Evolutionary conservation across 176 grass and related monocot genomes (phyloP).

Genomic region (Paspalum notatum): DNA sequence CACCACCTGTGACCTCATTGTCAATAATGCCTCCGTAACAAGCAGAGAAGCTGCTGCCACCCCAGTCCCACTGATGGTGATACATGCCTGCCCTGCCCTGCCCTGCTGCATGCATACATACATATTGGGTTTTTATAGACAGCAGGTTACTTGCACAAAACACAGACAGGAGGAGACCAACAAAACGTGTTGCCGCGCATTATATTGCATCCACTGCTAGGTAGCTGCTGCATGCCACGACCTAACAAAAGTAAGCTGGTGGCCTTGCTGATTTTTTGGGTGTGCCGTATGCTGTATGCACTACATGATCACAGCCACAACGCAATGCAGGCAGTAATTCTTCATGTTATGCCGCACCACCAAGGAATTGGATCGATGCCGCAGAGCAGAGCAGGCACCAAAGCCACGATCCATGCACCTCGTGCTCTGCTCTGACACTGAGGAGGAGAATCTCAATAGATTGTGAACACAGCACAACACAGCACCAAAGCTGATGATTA

Average conservation of each 20-base stretch:
- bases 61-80: neutral
- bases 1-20: neutral
- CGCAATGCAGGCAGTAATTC: neutral
- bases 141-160: no score
- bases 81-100: neutral
- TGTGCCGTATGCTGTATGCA: neutral
- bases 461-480: neutral
- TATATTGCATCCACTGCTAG: neutral
- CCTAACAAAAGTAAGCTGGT: conserved; percentile 28
- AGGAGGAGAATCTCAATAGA: conserved; percentile 3
- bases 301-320: neutral
- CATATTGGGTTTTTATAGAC: no score
- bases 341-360: neutral
- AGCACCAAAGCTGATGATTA: neutral
- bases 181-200: neutral
- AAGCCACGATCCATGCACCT: neutral
- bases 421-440: neutral
- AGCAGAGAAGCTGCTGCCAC: neutral
- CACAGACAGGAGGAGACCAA: neutral
- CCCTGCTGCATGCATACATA: neutral
- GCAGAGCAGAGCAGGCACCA: conserved; percentile 16
- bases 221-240: no score
- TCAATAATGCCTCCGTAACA: neutral
- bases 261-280: neutral
- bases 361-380: conserved; percentile 22